These are phyloP conservation scores for Heliamphora pulchella DNA, from an alignment of 179 eudicot species.

Conservation along the genomic window DNA sequence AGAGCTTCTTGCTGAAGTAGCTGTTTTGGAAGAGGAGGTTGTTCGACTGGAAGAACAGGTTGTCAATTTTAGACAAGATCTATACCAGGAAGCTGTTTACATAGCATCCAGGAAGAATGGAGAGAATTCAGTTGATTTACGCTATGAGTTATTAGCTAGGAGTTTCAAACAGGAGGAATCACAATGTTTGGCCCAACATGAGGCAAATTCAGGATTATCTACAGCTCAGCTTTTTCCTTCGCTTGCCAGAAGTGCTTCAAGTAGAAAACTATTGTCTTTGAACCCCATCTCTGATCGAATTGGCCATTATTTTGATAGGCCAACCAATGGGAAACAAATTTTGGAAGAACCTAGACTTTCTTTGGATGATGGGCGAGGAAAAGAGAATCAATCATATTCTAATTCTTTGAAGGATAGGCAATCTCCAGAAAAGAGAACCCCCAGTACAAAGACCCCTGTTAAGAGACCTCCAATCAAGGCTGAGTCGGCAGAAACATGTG, in stretches of 20 bases:
- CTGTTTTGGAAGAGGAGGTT: constrained; percentile 81
- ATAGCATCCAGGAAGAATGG: constrained; percentile 38
- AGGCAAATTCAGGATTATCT: constrained; percentile 1
- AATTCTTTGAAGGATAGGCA: constrained; percentile 19
- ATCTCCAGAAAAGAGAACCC: not conserved
- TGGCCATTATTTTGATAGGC: constrained; percentile 20
- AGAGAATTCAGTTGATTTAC: constrained; percentile 26
- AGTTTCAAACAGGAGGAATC: constrained; percentile 21
- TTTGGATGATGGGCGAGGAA: not conserved
- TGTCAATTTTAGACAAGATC: constrained; percentile 46
- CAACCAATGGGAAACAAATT: not conserved
- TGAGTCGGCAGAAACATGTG: constrained; percentile 24
- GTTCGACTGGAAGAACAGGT: constrained; percentile 61
- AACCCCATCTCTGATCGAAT: not conserved
- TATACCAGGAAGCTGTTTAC: constrained; percentile 57
- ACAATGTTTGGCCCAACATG: constrained; percentile 6
- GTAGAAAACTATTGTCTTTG: too few species aligned
- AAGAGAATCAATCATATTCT: constrained; percentile 25
- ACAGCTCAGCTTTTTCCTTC: constrained; percentile 9
- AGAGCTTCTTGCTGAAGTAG: constrained; percentile 72
- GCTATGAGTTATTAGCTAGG: constrained; percentile 13
- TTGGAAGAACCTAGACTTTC: not conserved
- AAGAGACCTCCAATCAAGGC: constrained; percentile 27
- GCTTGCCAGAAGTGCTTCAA: constrained; percentile 6
- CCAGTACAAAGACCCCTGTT: constrained; percentile 17